phyloP scores from a whole-genome alignment of 306 rosid species.

The Styphnolobium japonicum region DNA sequence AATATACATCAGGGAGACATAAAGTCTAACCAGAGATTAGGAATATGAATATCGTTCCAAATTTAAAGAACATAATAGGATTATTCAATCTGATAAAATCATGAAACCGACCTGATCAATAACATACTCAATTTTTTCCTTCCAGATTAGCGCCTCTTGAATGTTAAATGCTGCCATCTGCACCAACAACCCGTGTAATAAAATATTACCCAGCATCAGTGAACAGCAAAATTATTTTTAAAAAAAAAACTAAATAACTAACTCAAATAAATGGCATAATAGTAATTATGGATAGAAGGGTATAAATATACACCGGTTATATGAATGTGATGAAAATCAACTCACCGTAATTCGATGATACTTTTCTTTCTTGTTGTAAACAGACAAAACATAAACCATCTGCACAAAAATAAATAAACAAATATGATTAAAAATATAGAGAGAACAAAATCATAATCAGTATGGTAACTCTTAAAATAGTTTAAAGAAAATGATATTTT shows the following conservation, averaged over 20 bases:
- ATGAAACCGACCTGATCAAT: slow-evolving; percentile 80
- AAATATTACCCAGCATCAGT: slow-evolving; percentile 8
- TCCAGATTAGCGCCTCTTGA: slow-evolving; percentile 96
- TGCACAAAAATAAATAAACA: slow-evolving; percentile 43
- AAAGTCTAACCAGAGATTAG: slow-evolving; percentile 6
- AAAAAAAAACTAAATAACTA: neutral
- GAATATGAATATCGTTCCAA: slow-evolving; percentile 12
- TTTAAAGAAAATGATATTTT: neutral
- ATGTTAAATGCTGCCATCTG: slow-evolving; percentile 99
- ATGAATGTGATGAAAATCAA: slow-evolving; percentile 19
- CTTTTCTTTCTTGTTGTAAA: slow-evolving; percentile 94
- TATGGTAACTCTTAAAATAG: neutral
- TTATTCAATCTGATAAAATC: slow-evolving; percentile 14
- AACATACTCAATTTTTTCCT: slow-evolving; percentile 83
- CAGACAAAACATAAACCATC: slow-evolving; percentile 97
- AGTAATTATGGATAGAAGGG: neutral
- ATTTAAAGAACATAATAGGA: slow-evolving; percentile 5
- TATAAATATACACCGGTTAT: neutral
- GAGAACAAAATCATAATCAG: slow-evolving; percentile 14
- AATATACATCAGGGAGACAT: slow-evolving; percentile 12
- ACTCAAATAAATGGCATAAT: neutral
- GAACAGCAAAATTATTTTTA: neutral
- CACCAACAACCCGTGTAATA: slow-evolving; percentile 28
- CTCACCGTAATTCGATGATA: slow-evolving; percentile 87
- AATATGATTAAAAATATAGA: slow-evolving; percentile 1